A percentile compares a stretch with the other conserved stretches of the same genome.
Evolutionary conservation across 345 rosid genomes (phyloP).

Genomic region (Triadica sebifera): DNA sequence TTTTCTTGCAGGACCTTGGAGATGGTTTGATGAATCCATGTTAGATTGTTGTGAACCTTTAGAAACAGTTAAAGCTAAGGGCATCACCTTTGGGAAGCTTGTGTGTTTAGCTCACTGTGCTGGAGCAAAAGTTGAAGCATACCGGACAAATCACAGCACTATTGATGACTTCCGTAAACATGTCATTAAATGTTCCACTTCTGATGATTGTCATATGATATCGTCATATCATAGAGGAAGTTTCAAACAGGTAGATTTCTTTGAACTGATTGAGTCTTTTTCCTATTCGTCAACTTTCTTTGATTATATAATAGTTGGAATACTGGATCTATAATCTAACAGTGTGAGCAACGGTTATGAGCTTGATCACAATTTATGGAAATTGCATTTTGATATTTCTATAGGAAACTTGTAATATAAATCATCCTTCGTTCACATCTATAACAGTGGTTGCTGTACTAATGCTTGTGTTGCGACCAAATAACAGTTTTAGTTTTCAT

Average conservation of each 20-base stretch:
- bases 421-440: neutral
- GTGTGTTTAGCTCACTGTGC: constrained; percentile 89
- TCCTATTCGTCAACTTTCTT: neutral
- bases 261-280: neutral
- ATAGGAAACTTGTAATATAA: neutral
- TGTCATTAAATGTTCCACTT: constrained; percentile 55
- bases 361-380: neutral
- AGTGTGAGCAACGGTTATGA: constrained; percentile 1
- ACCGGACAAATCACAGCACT: constrained; percentile 70
- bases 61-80: constrained; percentile 72
- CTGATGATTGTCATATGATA: constrained; percentile 76
- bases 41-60: constrained; percentile 90
- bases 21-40: constrained; percentile 99
- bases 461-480: neutral
- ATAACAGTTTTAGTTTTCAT: neutral
- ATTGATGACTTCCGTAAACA: constrained; percentile 70
- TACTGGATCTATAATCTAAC: neutral
- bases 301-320: constrained; percentile 4
- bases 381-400: neutral
- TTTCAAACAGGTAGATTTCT: constrained; percentile 58
- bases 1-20: constrained; percentile 82
- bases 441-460: neutral
- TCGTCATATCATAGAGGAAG: constrained; percentile 72
- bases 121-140: constrained; percentile 90
- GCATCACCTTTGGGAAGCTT: constrained; percentile 86